Evolutionary conservation across 257 asterid species (phyloP).

Genomic region (Haberlea rhodopensis): DNA sequence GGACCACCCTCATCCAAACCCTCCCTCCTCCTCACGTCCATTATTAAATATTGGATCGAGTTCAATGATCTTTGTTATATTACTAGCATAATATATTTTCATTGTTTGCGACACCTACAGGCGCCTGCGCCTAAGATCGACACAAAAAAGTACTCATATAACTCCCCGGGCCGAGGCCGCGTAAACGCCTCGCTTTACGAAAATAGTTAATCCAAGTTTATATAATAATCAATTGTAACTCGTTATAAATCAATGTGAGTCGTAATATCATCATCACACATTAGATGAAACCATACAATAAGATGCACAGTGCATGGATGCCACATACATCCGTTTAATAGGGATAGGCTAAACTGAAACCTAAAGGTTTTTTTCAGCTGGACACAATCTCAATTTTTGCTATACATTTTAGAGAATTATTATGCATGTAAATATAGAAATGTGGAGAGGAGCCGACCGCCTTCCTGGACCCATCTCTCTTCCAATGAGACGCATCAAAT

Average conservation of each 20-base stretch:
- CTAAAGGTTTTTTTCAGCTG: background rate
- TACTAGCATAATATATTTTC: no score
- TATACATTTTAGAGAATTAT: background rate
- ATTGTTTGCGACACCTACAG: background rate
- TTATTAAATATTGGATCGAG: background rate
- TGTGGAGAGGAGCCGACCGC: background rate
- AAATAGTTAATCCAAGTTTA: no score
- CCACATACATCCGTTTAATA: conserved; percentile 16
- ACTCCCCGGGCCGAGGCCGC: no score
- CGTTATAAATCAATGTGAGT: no score
- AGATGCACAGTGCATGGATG: background rate
- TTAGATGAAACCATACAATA: no score
- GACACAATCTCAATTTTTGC: background rate
- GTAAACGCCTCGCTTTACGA: no score
- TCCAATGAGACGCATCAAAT: background rate
- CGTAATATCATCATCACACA: no score
- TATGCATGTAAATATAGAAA: background rate
- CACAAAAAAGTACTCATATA: no score
- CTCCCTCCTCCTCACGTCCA: background rate
- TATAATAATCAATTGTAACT: no score
- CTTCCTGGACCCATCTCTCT: background rate
- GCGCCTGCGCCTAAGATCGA: no score
- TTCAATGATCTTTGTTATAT: background rate
- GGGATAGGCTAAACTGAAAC: background rate
- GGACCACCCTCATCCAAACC: conserved; percentile 28